Base-by-base conservation (phyloP, 345 rosid genomes). In the Sapria himalayana region DNA sequence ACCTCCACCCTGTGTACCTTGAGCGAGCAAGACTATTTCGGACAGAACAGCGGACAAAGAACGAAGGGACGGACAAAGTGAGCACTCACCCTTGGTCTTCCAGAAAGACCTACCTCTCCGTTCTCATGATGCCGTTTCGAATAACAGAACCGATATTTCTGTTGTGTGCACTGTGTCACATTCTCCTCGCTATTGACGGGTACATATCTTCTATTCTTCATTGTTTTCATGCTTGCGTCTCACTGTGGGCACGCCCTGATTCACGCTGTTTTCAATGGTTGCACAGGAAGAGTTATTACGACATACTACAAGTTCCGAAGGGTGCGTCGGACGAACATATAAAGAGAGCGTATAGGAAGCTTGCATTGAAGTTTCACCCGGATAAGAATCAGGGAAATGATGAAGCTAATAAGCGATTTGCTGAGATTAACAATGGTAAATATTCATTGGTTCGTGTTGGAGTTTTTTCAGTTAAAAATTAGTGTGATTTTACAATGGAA, bases 291-390 rank as follows among this genome's bases (percentile, higher is more conserved):
- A 84, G 79, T 50, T 91, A 84, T 47, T 91, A 91, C 47, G 99
- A 91, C 25, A 39, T 91, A 34, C 48, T 91, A 70, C 99, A 91
- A 75, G 81, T 91, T 18, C 64, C 92, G 42, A 80, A 56, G 55
- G 73, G 86, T 39, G 99, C 99, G 15, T 69, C 99, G 23, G 99
- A 91, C 14, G 93, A 80, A 37, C 95, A 84, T 78, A 84, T 91
- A 70, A 91, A 91, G 51, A 73, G 92, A 75, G 92, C 99, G 37
- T 91, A 91, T 15, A 62, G 95, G 51, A 91, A 91, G 64, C 71
- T 91, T 39, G 99, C 99, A 11, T 65, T 91, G 74, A 91, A 91
- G 71, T 91, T 73, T 40, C 99, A 91, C 58, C 99, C 99, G 10
- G 99, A 91, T 55, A 84, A 84, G 84, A 84, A 91, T 45, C 95